Percentiles rank a stretch among this genome's conserved stretches.
Conservation (phyloP, 768 basidiomycete genomes). For the Naganishia onofrii region DNA sequence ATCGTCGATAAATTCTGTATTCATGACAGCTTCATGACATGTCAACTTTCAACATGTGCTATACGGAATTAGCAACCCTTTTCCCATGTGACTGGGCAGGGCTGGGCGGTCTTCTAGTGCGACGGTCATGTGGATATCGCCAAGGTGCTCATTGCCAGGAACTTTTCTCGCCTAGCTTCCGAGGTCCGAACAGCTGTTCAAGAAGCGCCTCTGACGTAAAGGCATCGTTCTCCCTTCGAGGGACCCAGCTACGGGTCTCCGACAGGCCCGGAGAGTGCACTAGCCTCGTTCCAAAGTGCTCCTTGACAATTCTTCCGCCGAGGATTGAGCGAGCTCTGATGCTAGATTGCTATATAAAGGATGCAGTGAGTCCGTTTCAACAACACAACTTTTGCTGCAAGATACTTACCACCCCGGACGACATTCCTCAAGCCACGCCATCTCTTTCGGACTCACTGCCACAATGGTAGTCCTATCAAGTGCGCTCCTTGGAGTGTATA, state of each 20-base stretch:
- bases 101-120: not conserved
- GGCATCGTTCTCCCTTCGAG: not conserved
- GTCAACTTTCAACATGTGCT: no score
- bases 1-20: no score
- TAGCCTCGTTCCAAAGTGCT: not conserved
- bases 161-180: not conserved
- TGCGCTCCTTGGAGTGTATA: constrained; percentile 5
- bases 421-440: not conserved
- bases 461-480: constrained; percentile 19
- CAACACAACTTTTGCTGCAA: not conserved
- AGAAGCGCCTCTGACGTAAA: constrained; percentile 1
- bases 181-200: not conserved
- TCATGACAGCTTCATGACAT: no score
- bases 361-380: not conserved
- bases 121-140: not conserved
- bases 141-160: not conserved
- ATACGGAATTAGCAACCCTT: no score
- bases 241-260: no score
- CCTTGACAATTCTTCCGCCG: not conserved
- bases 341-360: not conserved
- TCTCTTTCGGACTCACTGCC: not conserved
- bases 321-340: not conserved
- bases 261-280: not conserved
- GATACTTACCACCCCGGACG: not conserved
- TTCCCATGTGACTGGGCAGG: not conserved